Evolutionary conservation across 2,329 filamentous ascomycete species (phyloP), one percentile per base, ranked within the genome.

Genomic region (Aspergillus brunneoviolaceus): DNA sequence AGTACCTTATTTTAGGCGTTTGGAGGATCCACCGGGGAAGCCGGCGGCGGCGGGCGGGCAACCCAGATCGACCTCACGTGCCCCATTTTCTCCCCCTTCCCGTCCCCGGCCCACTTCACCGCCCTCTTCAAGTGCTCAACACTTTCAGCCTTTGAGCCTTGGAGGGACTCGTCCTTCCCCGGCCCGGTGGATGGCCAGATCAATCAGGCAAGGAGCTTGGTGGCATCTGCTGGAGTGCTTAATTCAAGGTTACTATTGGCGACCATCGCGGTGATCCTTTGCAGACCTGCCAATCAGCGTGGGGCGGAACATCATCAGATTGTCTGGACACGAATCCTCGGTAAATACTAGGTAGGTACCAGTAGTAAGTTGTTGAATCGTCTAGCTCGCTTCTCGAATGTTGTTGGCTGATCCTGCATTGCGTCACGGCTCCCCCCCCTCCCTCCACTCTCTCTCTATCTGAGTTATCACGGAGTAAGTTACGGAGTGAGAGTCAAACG

Each of bases 11-110:
- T 55, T 55, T 55, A 55, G 53, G 47, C 42, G 53, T 27, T 27
- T 27, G 53, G 45, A 55, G 53, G 53, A 55, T 49, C 53, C 53
- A 55, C 53, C 39, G 42, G 42, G 53, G 53, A 55, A 55, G 53
- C 42, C 31, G 53, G 33, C 45, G 53, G 33, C 53, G 33, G 33
- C 33, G 33, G 33, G 33, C 33, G 53, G 53, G 23, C 53, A 60
- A 64, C 56, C 63, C 63, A 62, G 59, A 62, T 60, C 53, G 59
- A 49, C 59, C 48, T 60, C 58, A 65, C 61, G 59, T 61, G 56
- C 50, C 49, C 52, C 50, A 49, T 55, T 19, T 31, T 29, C 27
- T 29, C 27, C 27, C 27, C 27, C 27, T 29, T 29, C 27, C 12
- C 25, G 48, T 56, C 59, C 27, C 51, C 21, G 21, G 21, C 21